Evolutionary conservation across 352 stramenopile species (phyloP).

Genomic region (Pythium coloratum): DNA sequence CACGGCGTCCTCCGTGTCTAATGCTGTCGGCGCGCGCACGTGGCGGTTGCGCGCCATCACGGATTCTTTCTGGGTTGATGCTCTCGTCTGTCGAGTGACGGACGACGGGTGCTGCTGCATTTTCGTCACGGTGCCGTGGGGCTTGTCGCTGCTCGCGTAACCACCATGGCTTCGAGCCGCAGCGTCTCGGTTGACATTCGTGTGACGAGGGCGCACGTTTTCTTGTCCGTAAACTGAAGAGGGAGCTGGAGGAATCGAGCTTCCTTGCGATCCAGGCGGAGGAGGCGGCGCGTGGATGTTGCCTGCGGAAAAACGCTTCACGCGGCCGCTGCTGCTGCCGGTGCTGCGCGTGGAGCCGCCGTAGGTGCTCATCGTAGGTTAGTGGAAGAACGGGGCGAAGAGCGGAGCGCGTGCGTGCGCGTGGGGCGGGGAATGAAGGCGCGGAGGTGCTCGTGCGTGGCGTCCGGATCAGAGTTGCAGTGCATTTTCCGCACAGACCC

Average conservation of each 20-base stretch:
- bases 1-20: constrained; percentile 33
- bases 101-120: background rate
- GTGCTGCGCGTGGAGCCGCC: constrained; percentile 23
- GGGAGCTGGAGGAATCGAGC: background rate
- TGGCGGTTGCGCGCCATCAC: constrained; percentile 36
- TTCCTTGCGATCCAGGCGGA: background rate
- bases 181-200: background rate
- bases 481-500: constrained; percentile 27
- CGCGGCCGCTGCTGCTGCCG: constrained; percentile 7
- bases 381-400: background rate
- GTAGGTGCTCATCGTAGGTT: constrained; percentile 25
- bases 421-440: constrained; percentile 10
- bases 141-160: background rate
- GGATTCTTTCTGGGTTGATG: constrained; percentile 19
- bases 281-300: background rate
- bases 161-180: background rate
- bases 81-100: background rate
- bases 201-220: constrained; percentile 19
- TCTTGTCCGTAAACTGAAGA: constrained; percentile 10
- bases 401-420: constrained; percentile 1
- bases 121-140: background rate
- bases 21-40: constrained; percentile 16
- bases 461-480: background rate
- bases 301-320: constrained; percentile 11
- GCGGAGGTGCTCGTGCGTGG: constrained; percentile 6